Conservation (phyloP, 805 yeast species). For the Jamesozyma piceae region DNA sequence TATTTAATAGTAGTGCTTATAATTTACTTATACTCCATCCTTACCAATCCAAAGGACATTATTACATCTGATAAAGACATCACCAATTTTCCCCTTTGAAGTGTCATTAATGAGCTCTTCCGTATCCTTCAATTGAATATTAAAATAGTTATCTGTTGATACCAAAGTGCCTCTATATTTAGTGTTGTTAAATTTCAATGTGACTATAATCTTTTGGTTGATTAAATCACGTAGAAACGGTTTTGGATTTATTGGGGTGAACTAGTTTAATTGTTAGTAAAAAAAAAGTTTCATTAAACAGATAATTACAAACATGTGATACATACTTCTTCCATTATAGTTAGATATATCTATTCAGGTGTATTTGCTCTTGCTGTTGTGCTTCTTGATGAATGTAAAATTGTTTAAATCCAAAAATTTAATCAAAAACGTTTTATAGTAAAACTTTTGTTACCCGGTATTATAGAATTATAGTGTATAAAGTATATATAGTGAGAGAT, state of each 20-base stretch:
- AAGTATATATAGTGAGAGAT: not conserved
- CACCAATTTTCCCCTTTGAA: slow-evolving; percentile 51
- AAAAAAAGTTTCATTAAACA: not conserved
- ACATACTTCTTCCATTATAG: slow-evolving; percentile 2
- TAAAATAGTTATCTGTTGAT: slow-evolving; percentile 89
- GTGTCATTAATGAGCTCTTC: slow-evolving; percentile 43
- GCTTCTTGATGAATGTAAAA: too few relatives aligned
- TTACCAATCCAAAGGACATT: slow-evolving; percentile 52
- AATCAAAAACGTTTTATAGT: not conserved
- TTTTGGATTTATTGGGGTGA: slow-evolving; percentile 71
- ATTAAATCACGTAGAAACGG: slow-evolving; percentile 76
- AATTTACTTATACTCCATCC: too few relatives aligned
- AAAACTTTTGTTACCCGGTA: not conserved
- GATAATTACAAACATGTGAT: not conserved
- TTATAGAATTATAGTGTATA: too few relatives aligned
- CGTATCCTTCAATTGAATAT: slow-evolving; percentile 61
- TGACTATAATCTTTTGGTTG: slow-evolving; percentile 61
- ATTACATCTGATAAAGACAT: slow-evolving; percentile 81
- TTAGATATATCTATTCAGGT: not conserved
- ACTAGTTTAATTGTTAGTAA: slow-evolving; percentile 21
- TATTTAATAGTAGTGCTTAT: too few relatives aligned
- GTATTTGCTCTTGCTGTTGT: not conserved
- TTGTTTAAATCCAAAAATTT: not conserved
- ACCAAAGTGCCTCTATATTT: slow-evolving; percentile 74
- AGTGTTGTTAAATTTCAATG: slow-evolving; percentile 83